Conservation (phyloP, 768 basidiomycete genomes). For the Phaffia tasmanica region DNA sequence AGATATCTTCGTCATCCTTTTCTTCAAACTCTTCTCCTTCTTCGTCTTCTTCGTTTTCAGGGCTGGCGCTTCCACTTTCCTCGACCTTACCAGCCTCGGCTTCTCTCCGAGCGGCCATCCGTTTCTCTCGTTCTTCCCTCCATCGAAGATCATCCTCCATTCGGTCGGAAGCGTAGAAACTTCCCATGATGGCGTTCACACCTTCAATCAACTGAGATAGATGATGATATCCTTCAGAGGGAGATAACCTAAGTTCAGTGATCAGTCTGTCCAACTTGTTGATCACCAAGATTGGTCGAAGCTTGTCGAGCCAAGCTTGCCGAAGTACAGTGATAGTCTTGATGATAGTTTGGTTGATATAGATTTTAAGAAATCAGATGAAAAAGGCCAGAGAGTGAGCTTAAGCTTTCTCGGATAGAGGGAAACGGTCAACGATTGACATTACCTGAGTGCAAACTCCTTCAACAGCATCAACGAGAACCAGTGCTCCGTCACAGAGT, state of each 20-base stretch:
- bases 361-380: constrained; percentile 4
- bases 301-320: constrained; percentile 82
- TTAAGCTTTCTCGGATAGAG: neutral
- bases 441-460: constrained; percentile 93
- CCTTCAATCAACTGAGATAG: constrained; percentile 87
- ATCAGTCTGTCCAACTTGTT: constrained; percentile 94
- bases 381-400: constrained; percentile 3
- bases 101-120: constrained; percentile 50
- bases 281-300: constrained; percentile 85
- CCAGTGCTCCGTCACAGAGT: constrained; percentile 86
- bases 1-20: constrained; percentile 93
- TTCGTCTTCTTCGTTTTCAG: constrained; percentile 29
- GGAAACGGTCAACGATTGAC: constrained; percentile 1
- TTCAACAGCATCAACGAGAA: constrained; percentile 92
- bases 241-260: constrained; percentile 81
- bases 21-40: constrained; percentile 62
- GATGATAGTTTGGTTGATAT: constrained; percentile 10
- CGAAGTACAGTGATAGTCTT: constrained; percentile 90
- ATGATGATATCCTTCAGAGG: constrained; percentile 87
- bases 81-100: constrained; percentile 48
- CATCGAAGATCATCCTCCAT: constrained; percentile 95
- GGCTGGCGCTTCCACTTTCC: constrained; percentile 48
- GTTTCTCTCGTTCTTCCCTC: constrained; percentile 79
- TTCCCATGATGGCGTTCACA: constrained; percentile 96
- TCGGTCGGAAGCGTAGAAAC: constrained; percentile 83